Conservation (phyloP, 139 green algal genomes). For the Bryopsis sp. region DNA sequence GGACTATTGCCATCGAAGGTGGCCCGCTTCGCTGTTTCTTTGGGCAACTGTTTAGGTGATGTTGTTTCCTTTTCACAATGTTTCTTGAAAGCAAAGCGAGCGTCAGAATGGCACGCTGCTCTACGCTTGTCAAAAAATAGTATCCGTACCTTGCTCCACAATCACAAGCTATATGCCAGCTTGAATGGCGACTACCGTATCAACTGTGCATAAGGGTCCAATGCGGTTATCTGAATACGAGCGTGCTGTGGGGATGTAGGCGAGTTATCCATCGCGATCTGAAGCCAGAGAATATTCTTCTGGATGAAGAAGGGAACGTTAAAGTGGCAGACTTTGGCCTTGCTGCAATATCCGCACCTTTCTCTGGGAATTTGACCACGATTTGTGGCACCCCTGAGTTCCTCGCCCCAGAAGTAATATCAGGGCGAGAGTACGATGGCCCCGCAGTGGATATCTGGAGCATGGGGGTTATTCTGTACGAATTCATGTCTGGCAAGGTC, state of each 20-base stretch:
- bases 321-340: slow-evolving; percentile 69
- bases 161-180: not conserved
- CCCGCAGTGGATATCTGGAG: slow-evolving; percentile 40
- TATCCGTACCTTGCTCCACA: not conserved
- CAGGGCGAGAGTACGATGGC: slow-evolving; percentile 8
- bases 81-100: not conserved
- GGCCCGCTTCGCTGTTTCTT: not conserved
- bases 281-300: slow-evolving; percentile 73
- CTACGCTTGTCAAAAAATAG: not conserved
- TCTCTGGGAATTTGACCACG: slow-evolving; percentile 22
- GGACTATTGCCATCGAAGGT: slow-evolving; percentile 68
- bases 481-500: slow-evolving; percentile 37
- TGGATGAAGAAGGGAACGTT: slow-evolving; percentile 46
- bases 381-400: slow-evolving; percentile 43
- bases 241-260: slow-evolving; percentile 18
- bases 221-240: too few species aligned
- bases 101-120: not conserved
- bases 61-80: not conserved
- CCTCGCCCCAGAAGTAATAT: slow-evolving; percentile 33
- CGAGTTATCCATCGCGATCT: slow-evolving; percentile 61
- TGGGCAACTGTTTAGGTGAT: not conserved
- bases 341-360: slow-evolving; percentile 46
- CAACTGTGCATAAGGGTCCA: too few species aligned
- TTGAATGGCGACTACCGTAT: not conserved
- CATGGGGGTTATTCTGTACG: slow-evolving; percentile 57